Evolutionary conservation across 768 basidiomycete genomes (phyloP).

Genomic region (Tricholoma hemisulphureum): DNA sequence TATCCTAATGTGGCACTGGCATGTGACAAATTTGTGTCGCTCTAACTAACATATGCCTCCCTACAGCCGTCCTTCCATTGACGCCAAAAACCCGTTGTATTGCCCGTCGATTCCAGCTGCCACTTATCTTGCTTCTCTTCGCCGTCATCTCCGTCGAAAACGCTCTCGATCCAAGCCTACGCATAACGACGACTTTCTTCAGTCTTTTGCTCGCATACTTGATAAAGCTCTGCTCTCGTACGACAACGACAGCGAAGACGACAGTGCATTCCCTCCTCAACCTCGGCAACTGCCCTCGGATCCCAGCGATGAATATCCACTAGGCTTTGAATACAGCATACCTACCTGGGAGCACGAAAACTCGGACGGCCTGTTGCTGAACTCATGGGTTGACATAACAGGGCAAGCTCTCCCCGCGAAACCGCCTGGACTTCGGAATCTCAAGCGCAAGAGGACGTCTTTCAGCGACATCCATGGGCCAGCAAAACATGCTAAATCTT

Average conservation of each 20-base stretch:
- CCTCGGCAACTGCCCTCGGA: not conserved
- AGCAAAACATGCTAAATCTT: constrained; percentile 44
- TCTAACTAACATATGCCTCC: no score
- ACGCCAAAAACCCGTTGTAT: constrained; percentile 58
- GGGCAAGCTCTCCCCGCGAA: not conserved
- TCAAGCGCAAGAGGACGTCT: constrained; percentile 32
- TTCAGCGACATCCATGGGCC: constrained; percentile 46
- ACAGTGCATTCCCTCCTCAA: not conserved
- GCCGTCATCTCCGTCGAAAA: constrained; percentile 25
- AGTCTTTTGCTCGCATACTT: constrained; percentile 34
- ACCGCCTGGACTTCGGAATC: constrained; percentile 3
- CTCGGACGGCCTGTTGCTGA: not conserved
- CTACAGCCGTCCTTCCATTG: constrained; percentile 34
- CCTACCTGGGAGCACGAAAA: constrained; percentile 20
- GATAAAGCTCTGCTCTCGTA: constrained; percentile 27
- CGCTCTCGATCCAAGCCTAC: constrained; percentile 12
- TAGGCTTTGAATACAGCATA: constrained; percentile 8
- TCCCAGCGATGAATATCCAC: constrained; percentile 13
- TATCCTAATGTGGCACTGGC: no score
- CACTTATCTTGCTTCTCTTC: constrained; percentile 45
- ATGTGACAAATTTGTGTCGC: no score
- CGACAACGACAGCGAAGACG: constrained; percentile 12
- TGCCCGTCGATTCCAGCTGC: constrained; percentile 50
- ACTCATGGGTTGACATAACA: constrained; percentile 16
- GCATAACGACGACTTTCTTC: constrained; percentile 20